Base-by-base conservation (phyloP, 2,329 filamentous ascomycete genomes). In the Penicillium griseofulvum region DNA sequence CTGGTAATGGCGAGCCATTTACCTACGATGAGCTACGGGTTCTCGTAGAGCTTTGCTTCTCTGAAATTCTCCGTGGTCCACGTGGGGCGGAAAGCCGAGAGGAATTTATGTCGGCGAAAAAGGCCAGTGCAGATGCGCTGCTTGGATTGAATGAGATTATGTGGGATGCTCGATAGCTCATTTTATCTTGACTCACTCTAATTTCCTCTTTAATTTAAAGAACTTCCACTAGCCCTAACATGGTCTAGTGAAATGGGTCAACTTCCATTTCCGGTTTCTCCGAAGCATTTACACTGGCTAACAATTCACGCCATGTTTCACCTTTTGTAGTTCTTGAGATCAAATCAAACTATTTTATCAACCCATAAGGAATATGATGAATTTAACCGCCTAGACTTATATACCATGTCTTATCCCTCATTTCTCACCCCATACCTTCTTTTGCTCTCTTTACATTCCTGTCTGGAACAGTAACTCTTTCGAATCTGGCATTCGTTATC, bases 1-100 rank as follows among this genome's bases (percentile, higher is more conserved):
- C 67, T 38, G 73, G 73, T 10, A 74, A 74, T 42, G 74, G 72
- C 26, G 74, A 76, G 47, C 74, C 73, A 6, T 76, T 78, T 55
- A 71, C 71, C 3, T 79, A 78, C 45, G 77, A 78, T 29, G 77
- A 79, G 58, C 63, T 79, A 46, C 72, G 74, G 44, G 68, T 77
- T 11, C 62, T 79, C 17, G 67, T 79, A 31, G 77, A 79, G 41
- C 60, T 79, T 26, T 78, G 75, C 56, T 79, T 75, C 62, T 78
- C 76, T 19, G 76, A 77, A 44, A 70, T 71, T 24, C 65, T 78
- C 49, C 69, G 71, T 22, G 76, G 76, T 3, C 74, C 74, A 4
- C 65, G 69, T 6, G 72, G 72, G 4, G 67, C 66, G 22, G 74
- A 77, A 52, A 76, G 73, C 46, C 67, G 77, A 14, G 76, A 79